Conservation (phyloP, 257 asterid genomes). For the Solanum neorickii region DNA sequence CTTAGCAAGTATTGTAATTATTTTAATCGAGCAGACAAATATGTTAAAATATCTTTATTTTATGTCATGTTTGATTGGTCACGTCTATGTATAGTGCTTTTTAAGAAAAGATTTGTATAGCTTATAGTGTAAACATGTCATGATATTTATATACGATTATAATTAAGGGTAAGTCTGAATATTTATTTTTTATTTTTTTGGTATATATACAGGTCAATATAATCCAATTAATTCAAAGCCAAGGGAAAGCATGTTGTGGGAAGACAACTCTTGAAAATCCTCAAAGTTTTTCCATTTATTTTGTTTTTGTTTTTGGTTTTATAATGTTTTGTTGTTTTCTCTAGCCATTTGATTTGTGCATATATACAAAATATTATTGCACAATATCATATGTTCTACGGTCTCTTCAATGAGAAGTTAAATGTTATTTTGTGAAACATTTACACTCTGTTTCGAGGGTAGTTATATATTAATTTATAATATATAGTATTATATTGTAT, state of each 20-base stretch:
- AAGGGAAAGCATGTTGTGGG: constrained; percentile 46
- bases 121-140: neutral
- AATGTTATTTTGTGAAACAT: neutral
- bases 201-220: constrained; percentile 23
- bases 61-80: neutral
- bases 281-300: neutral
- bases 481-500: neutral
- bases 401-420: neutral
- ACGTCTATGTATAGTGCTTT: neutral
- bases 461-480: neutral
- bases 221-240: constrained; percentile 28
- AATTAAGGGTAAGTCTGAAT: neutral
- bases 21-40: neutral
- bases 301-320: neutral
- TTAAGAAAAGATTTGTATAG: neutral
- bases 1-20: neutral
- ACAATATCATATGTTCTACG: neutral
- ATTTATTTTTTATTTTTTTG: neutral
- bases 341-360: neutral
- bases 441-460: neutral
- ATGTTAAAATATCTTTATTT: neutral
- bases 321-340: neutral
- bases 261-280: constrained; percentile 24
- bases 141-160: neutral
- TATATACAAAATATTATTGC: neutral